Evolutionary conservation across 345 rosid genomes (phyloP).

Genomic region (Brassica cretica): DNA sequence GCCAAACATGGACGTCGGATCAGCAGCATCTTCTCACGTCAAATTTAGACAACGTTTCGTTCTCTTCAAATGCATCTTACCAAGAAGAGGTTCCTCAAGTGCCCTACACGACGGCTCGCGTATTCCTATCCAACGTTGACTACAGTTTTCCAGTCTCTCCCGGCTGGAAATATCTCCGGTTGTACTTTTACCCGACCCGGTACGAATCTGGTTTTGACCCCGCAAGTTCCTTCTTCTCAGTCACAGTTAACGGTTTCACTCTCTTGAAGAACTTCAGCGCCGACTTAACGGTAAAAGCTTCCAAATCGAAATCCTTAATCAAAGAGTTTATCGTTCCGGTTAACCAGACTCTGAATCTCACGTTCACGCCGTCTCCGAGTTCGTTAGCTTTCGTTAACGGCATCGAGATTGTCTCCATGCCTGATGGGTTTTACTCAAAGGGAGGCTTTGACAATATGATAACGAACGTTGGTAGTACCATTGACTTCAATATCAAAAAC

Average conservation of each 20-base stretch:
- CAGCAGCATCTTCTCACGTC: not conserved
- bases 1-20: not conserved
- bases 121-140: constrained; percentile 24
- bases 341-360: constrained; percentile 33
- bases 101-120: constrained; percentile 32
- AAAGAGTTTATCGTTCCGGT: constrained; percentile 38
- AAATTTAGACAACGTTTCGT: not conserved
- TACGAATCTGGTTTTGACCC: constrained; percentile 18
- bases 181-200: constrained; percentile 33
- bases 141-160: constrained; percentile 32
- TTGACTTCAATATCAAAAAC: not conserved
- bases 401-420: constrained; percentile 43
- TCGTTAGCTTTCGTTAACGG: constrained; percentile 45
- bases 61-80: not conserved
- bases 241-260: constrained; percentile 34
- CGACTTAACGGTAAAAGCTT: not conserved
- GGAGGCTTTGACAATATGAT: constrained; percentile 13
- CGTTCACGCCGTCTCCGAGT: constrained; percentile 36
- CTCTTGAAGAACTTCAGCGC: constrained; percentile 46
- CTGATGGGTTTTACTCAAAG: constrained; percentile 22
- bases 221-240: constrained; percentile 12
- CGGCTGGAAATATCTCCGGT: constrained; percentile 39
- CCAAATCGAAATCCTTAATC: not conserved
- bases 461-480: not conserved
- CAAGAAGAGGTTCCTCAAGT: constrained; percentile 22